phyloP scores from a whole-genome alignment of 805 yeast species.

The Jamesozyma jinghongensis region DNA sequence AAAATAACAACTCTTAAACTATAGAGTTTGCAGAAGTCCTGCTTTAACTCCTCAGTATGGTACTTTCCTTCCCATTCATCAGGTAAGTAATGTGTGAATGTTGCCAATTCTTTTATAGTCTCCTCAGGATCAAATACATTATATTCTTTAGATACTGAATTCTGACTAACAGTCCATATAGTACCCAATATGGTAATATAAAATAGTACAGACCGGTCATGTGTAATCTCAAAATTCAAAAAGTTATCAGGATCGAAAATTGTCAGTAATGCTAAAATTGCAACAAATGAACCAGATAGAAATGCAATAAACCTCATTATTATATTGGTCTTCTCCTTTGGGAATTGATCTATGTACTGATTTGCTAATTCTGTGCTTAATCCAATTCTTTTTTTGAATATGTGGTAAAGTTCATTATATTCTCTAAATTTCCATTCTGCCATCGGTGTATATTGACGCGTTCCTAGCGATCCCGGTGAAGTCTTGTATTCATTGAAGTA shows the following conservation, averaged over 20 bases:
- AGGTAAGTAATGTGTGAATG: constrained; percentile 87
- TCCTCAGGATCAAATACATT: constrained; percentile 90
- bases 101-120: constrained; percentile 67
- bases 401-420: constrained; percentile 84
- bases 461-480: constrained; percentile 73
- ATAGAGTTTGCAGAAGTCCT: constrained; percentile 71
- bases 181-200: constrained; percentile 87
- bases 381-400: constrained; percentile 70
- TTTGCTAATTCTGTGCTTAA: constrained; percentile 73
- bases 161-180: constrained; percentile 72
- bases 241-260: constrained; percentile 84
- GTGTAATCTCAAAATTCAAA: constrained; percentile 78
- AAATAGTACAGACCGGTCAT: constrained; percentile 72
- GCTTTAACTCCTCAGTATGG: constrained; percentile 77
- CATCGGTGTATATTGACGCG: constrained; percentile 84
- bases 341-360: constrained; percentile 82
- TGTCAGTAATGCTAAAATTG: constrained; percentile 71
- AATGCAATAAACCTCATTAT: constrained; percentile 56
- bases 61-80: constrained; percentile 74
- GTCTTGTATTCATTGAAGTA: constrained; percentile 89
- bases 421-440: constrained; percentile 96
- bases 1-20: constrained; percentile 64
- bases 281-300: constrained; percentile 80
- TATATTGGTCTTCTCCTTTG: constrained; percentile 59
- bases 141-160: constrained; percentile 54